A percentile compares a stretch with the other conserved stretches of the same genome.
phyloP scores from a whole-genome alignment of 768 basidiomycete genomes.

The Pholiota microspora region DNA sequence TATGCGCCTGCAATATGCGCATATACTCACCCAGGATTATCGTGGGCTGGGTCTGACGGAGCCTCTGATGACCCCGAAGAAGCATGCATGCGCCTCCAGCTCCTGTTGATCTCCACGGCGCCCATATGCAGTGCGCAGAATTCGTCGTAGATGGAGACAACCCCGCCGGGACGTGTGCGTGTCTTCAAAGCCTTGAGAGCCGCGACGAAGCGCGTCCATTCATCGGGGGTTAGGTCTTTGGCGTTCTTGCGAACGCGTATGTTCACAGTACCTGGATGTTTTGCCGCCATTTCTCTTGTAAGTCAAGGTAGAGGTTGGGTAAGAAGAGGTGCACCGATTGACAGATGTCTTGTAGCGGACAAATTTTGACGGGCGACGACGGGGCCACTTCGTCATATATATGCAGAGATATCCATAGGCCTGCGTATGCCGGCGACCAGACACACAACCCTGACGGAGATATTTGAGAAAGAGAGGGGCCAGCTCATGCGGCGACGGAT shows the following conservation, averaged over 20 bases:
- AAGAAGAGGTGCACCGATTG: too few relatives aligned
- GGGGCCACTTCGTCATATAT: too few relatives aligned
- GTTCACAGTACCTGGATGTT: conserved; percentile 4
- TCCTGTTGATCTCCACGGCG: conserved; percentile 9
- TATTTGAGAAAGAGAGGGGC: too few relatives aligned
- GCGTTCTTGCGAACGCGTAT: conserved; percentile 11
- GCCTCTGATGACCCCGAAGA: neutral
- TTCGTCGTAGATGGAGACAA: conserved; percentile 12
- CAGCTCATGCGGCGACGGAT: too few relatives aligned
- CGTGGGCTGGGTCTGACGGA: conserved; percentile 11
- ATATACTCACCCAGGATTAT: conserved; percentile 9
- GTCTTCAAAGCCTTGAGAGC: conserved; percentile 7
- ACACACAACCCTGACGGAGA: too few relatives aligned
- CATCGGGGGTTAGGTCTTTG: conserved; percentile 8
- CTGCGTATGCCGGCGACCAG: too few relatives aligned
- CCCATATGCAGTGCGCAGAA: conserved; percentile 13
- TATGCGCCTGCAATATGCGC: conserved; percentile 3
- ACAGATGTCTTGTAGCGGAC: too few relatives aligned
- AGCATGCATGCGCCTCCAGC: conserved; percentile 3
- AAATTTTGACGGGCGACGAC: too few relatives aligned
- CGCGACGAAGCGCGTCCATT: conserved; percentile 6
- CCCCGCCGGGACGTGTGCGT: conserved; percentile 10
- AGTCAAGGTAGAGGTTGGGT: too few relatives aligned
- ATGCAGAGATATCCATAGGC: too few relatives aligned
- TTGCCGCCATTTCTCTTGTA: neutral